Base-by-base conservation (phyloP, 176 grass and related monocot genomes). In the Musa itinerans region DNA sequence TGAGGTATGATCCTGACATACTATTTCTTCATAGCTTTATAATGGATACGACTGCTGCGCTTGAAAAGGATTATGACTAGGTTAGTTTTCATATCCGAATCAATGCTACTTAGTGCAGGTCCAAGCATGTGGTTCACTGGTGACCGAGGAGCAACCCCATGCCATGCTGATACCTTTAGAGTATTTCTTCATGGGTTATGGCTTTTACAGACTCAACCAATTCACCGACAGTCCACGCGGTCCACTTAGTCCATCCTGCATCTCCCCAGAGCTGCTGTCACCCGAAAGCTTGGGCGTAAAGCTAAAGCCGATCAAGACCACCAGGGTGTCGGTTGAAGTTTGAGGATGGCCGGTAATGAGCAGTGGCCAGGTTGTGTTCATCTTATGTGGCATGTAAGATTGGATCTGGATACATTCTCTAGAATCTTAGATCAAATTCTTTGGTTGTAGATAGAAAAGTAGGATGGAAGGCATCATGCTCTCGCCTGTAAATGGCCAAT, bases 281-380 rank as follows among this genome's bases (percentile, higher is more conserved):
- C 78, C 78, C 52, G 78, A 80, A 69, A 80, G 78, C 78, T 72
- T 80, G 78, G 68, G 68, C 15, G 20, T 80, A n/a, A 72, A 80
- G 54, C n/a, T 80, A 52, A 80, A 80, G 56, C 78, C 78, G 4
- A 80, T 80, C 27, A 80, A 63, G 54, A 80, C 78, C 17, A 80
- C 78, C 17, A 72, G 68, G 78, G 77, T 54, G 20, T 70, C 53
- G 14, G 50, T 58, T 29, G 63, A 70, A 57, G 52, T 50, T 57
- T 79, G 52, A 79, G 29, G 3, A 1, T 48, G 55, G 56, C 5
- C 11, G 1, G 65, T 1, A 0, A 0, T 22, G 14, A 11, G 11
- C 22, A n/a, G 73, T 26, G 15, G 63, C 63, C 22, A 59, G 15
- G 17, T 65, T 26, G 63, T 65, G 13, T 26, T 65, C 63, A 27